Evolutionary conservation across 192 early-diverging fungal genomes (phyloP).

Genomic region (Entomortierella beljakovae): DNA sequence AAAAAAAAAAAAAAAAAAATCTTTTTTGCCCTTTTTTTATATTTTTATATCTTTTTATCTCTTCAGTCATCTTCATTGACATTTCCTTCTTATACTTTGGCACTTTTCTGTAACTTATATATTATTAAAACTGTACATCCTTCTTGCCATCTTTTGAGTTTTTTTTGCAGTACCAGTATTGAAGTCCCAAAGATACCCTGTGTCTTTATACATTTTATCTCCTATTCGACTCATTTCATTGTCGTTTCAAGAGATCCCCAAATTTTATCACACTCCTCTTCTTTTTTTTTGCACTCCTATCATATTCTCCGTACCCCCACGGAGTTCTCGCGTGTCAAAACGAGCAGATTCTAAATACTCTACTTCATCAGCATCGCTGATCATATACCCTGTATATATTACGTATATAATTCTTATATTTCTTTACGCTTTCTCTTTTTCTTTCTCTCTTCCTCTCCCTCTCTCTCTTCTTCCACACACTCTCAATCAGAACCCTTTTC

Average conservation of each 20-base stretch:
- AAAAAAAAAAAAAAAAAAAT: too few relatives aligned
- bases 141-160: too few relatives aligned
- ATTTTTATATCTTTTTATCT: not conserved
- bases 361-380: too few relatives aligned
- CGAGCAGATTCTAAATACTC: slow-evolving; percentile 10
- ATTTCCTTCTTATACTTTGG: too few relatives aligned
- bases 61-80: not conserved
- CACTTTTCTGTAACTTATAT: too few relatives aligned
- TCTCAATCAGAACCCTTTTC: slow-evolving; percentile 2
- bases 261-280: not conserved
- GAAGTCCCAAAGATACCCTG: too few relatives aligned
- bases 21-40: not conserved
- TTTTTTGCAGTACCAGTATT: too few relatives aligned
- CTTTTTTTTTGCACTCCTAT: not conserved
- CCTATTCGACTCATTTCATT: too few relatives aligned
- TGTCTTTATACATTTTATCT: too few relatives aligned
- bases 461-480: not conserved
- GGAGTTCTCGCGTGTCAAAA: slow-evolving; percentile 4
- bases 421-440: not conserved
- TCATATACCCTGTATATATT: too few relatives aligned
- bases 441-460: not conserved
- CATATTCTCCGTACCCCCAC: not conserved
- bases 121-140: too few relatives aligned
- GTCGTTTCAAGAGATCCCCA: not conserved
- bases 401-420: too few relatives aligned